A percentile compares a stretch with the other conserved stretches of the same genome.
Conservation (phyloP, 2,329 filamentous ascomycete genomes). For the Drechslera avenae region DNA sequence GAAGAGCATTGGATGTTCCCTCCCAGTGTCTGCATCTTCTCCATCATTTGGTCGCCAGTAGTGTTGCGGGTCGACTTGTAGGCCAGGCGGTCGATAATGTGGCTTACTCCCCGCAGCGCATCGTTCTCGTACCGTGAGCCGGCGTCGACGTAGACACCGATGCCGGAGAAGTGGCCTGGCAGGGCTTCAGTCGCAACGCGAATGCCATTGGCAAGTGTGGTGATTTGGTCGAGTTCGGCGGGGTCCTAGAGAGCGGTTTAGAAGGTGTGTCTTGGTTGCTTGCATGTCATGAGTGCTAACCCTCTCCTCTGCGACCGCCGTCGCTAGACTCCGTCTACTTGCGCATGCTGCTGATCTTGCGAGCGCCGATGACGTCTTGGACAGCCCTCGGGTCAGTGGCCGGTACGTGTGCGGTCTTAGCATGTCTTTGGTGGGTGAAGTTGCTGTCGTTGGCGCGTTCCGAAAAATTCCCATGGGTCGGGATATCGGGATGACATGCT, state of each 20-base stretch:
- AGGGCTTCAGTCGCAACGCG: constrained; percentile 94
- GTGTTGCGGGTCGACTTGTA: constrained; percentile 84
- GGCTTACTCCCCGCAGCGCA: constrained; percentile 84
- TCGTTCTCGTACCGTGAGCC: constrained; percentile 92
- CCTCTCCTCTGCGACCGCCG: constrained; percentile 43
- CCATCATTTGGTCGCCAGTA: constrained; percentile 82
- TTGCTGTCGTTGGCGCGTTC: constrained; percentile 4
- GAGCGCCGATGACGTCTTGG: constrained; percentile 25
- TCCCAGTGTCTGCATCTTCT: constrained; percentile 83
- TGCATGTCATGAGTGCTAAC: constrained; percentile 22
- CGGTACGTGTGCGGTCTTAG: constrained; percentile 38
- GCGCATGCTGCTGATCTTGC: constrained; percentile 24
- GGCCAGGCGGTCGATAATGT: constrained; percentile 93
- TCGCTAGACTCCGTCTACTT: constrained; percentile 37
- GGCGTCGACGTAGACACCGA: constrained; percentile 94
- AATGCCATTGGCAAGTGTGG: constrained; percentile 87
- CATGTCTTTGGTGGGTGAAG: constrained; percentile 29
- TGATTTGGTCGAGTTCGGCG: constrained; percentile 83
- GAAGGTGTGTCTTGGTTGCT: constrained; percentile 8
- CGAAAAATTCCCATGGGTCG: constrained; percentile 18
- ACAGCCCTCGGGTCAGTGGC: constrained; percentile 36
- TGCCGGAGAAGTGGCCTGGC: constrained; percentile 90
- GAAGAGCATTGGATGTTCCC: constrained; percentile 98
- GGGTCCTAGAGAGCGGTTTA: constrained; percentile 65
- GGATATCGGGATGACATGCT: constrained; percentile 13